Evolutionary conservation across 2,329 filamentous ascomycete genomes (phyloP).

Genomic region (Fusarium torulosum): DNA sequence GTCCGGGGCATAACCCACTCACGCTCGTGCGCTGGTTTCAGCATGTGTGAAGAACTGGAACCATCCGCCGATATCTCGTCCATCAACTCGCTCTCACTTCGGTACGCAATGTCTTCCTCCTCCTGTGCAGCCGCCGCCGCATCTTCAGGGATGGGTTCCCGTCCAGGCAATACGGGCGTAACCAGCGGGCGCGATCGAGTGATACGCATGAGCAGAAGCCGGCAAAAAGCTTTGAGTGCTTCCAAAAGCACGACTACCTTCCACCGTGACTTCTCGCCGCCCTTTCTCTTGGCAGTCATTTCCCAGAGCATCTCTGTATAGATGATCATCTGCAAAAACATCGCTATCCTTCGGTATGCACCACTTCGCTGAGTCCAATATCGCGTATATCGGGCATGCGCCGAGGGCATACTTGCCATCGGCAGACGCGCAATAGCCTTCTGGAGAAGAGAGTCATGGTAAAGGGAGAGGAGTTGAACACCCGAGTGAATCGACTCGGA

Average conservation of each 20-base stretch:
- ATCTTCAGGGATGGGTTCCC: constrained; percentile 78
- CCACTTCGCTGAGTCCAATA: constrained; percentile 73
- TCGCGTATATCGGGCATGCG: constrained; percentile 74
- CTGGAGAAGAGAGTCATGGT: constrained; percentile 89
- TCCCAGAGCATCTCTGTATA: constrained; percentile 98
- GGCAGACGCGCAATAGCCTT: constrained; percentile 70
- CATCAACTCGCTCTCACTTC: constrained; percentile 59
- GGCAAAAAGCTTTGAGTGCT: constrained; percentile 85
- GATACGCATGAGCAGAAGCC: constrained; percentile 81
- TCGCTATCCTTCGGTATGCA: constrained; percentile 84
- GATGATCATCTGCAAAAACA: constrained; percentile 88
- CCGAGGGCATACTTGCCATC: constrained; percentile 65
- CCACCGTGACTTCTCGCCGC: constrained; percentile 85
- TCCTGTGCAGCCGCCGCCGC: constrained; percentile 64
- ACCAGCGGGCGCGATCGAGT: constrained; percentile 87
- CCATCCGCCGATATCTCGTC: constrained; percentile 56
- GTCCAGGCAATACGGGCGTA: constrained; percentile 85
- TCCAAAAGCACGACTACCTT: constrained; percentile 88
- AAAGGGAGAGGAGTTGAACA: constrained; percentile 90
- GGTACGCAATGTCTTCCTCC: constrained; percentile 55
- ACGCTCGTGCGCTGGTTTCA: constrained; percentile 59
- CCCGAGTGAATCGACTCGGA: constrained; percentile 92
- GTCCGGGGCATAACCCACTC: constrained; percentile 97
- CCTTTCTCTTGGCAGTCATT: constrained; percentile 91
- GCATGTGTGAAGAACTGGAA: constrained; percentile 37